Base-by-base conservation (phyloP, 352 stramenopile species). In the Phytophthora hibernalis region DNA sequence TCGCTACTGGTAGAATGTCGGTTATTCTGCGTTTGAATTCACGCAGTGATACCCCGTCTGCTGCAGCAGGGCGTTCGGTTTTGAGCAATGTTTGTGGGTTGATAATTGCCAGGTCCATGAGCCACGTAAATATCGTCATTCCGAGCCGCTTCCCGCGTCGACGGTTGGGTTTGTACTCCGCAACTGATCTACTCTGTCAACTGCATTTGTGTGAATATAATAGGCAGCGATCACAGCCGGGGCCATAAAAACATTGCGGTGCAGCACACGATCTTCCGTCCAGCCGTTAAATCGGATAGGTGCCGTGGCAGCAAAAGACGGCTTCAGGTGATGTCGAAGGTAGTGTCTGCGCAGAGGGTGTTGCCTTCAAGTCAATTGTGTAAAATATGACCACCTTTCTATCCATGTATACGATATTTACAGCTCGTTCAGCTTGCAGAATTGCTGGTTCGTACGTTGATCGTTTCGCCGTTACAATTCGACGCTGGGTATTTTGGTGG, bases 371-470 rank as follows among this genome's bases (percentile, higher is more conserved):
- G 54, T 53, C 54, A 24, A 54, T 53, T 0, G 26, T 43, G 26
- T 51, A 66, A 13, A 66, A 53, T 1, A 63, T 40, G 3, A 66
- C 63, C 7, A 71, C 63, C n/a, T 67, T 63, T 22, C 43, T n/a
- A 51, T 63, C 64, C 40, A 63, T 72, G 51, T 48, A 66, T 10
- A 67, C n/a, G 31, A 70, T 62, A 26, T 61, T 62, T 2, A 49
- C 63, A 22, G 50, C 18, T 16, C 37, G 16, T 10, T 43, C 24
- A 5, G 43, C 31, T 40, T 40, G 33, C 12, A 16, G 13, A 43
- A 57, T 28, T n/a, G 21, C n/a, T 26, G 52, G 42, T 15, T 42
- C 12, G 35, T 47, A 68, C n/a, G 4, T 31, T 24, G 60, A 52
- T 26, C 26, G 15, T 13, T 40, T 44, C 20, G 48, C 50, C 16